Percentiles rank a stretch among this genome's conserved stretches.
Evolutionary conservation across 2,329 filamentous ascomycete genomes (phyloP).

Genomic region (Aspergillus pseudonomiae): DNA sequence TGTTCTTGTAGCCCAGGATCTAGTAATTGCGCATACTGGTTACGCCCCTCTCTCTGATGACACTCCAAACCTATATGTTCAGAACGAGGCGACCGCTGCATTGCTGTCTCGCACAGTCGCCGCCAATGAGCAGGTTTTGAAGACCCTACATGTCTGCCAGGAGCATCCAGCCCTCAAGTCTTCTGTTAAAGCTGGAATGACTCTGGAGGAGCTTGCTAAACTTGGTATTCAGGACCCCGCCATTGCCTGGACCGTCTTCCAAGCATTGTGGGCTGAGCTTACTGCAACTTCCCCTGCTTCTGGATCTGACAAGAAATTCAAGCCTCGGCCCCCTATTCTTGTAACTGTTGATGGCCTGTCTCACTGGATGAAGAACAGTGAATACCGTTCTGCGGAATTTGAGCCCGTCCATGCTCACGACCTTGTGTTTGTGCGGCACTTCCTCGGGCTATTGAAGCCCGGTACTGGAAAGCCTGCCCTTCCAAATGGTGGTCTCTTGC

Average conservation of each 20-base stretch:
- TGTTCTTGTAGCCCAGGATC: slow-evolving; percentile 68
- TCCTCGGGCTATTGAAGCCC: slow-evolving; percentile 66
- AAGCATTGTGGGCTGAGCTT: slow-evolving; percentile 80
- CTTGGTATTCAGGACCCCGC: slow-evolving; percentile 74
- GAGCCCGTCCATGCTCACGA: slow-evolving; percentile 84
- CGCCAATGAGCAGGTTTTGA: slow-evolving; percentile 71
- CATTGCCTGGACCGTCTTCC: slow-evolving; percentile 77
- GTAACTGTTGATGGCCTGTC: slow-evolving; percentile 77
- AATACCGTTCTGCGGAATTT: slow-evolving; percentile 72
- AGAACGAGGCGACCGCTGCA: slow-evolving; percentile 75
- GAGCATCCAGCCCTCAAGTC: slow-evolving; percentile 63
- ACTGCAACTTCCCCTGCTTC: slow-evolving; percentile 51
- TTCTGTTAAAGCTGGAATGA: slow-evolving; percentile 59
- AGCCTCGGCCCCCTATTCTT: slow-evolving; percentile 64
- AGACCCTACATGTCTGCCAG: slow-evolving; percentile 53
- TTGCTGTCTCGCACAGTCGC: slow-evolving; percentile 73
- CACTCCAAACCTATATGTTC: slow-evolving; percentile 65
- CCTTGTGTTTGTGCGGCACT: slow-evolving; percentile 73
- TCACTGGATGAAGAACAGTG: slow-evolving; percentile 77
- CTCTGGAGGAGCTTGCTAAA: slow-evolving; percentile 69
- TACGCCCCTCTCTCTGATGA: slow-evolving; percentile 70
- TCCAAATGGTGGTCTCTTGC: slow-evolving; percentile 75
- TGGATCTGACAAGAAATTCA: slow-evolving; percentile 49
- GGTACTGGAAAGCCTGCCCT: slow-evolving; percentile 44
- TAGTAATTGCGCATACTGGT: slow-evolving; percentile 77